Evolutionary conservation across 2,329 filamentous ascomycete genomes (phyloP).

Genomic region (Diaporthe capsici): DNA sequence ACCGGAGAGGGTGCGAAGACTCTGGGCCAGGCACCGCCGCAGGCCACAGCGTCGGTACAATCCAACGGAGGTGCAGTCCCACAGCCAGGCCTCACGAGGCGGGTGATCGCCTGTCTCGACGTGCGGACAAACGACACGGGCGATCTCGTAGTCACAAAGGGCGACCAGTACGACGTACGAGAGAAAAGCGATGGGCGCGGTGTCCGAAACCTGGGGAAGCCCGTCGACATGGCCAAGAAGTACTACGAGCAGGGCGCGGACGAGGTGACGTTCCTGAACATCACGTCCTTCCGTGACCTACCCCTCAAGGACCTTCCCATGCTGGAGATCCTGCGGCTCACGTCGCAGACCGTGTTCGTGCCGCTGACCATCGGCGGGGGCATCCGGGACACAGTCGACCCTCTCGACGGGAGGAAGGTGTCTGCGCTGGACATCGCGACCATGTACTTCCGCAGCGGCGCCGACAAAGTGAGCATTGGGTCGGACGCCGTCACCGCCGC

Average conservation of each 20-base stretch:
- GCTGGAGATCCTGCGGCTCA: constrained; percentile 90
- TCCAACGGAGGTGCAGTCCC: constrained; percentile 31
- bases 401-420: constrained; percentile 82
- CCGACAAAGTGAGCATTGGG: constrained; percentile 97
- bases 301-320: constrained; percentile 93
- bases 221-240: constrained; percentile 90
- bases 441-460: constrained; percentile 97
- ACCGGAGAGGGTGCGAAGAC: constrained; percentile 74
- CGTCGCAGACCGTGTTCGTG: constrained; percentile 94
- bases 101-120: constrained; percentile 96
- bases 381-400: constrained; percentile 92
- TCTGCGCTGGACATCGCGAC: constrained; percentile 93
- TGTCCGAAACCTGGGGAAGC: constrained; percentile 96
- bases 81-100: constrained; percentile 82
- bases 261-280: constrained; percentile 98
- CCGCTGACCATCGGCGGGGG: constrained; percentile 96
- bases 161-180: constrained; percentile 97
- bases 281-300: constrained; percentile 96
- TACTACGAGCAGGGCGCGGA: constrained; percentile 98
- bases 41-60: constrained; percentile 42
- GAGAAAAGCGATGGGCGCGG: constrained; percentile 78
- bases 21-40: constrained; percentile 56
- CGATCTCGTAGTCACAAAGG: constrained; percentile 97
- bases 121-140: constrained; percentile 95
- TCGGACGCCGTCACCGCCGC: constrained; percentile 94